Base-by-base conservation (phyloP, 2,329 filamentous ascomycete genomes). In the Xylariomycetidae sp. region DNA sequence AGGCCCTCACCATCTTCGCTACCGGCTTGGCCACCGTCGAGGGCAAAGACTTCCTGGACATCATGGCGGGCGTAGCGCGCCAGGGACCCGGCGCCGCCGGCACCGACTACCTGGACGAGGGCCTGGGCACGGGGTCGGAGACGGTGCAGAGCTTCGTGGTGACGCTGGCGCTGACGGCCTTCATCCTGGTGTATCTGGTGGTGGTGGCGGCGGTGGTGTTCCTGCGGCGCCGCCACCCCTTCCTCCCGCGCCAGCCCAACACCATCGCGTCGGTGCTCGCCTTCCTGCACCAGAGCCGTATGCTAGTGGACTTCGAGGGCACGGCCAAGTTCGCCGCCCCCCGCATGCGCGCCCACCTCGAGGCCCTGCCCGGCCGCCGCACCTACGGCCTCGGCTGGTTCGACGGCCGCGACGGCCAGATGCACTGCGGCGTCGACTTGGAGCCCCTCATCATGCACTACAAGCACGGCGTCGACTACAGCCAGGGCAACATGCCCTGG, bases 351-450 rank as follows among this genome's bases (percentile, higher is more conserved):
- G 57, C 58, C 35, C 67, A 69, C 53, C 64, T 89, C 22, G 73
- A 75, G 39, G 60, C 55, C 8, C 59, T n/a, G n/a, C 73, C n/a
- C 70, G 72, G 23, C 81, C 82, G 62, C 78, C 67, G 25, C n/a
- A n/a, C n/a, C n/a, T 90, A 89, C 56, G 83, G 81, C 2, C 58
- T 89, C 20, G 85, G 85, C 1, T 88, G 83, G 83, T 88, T 88
- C 50, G 62, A 64, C 25, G 85, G 85, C 0, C 64, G 83, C 13
- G 85, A 90, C 56, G 78, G 79, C 4, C 70, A 81, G 56, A 73
- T 74, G 42, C 85, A 89, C 63, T 82, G 82, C 51, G 85, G 84
- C 10, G 74, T 90, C 37, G 85, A 90, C 51, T 71, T 86, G 60
- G 84, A 89, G 62, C 79, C 83, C 54, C 62, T 89, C 49, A 63